A percentile compares a stretch with the other conserved stretches of the same genome.
phyloP scores from a whole-genome alignment of 805 yeast species.

The Ogataea siamensis region DNA sequence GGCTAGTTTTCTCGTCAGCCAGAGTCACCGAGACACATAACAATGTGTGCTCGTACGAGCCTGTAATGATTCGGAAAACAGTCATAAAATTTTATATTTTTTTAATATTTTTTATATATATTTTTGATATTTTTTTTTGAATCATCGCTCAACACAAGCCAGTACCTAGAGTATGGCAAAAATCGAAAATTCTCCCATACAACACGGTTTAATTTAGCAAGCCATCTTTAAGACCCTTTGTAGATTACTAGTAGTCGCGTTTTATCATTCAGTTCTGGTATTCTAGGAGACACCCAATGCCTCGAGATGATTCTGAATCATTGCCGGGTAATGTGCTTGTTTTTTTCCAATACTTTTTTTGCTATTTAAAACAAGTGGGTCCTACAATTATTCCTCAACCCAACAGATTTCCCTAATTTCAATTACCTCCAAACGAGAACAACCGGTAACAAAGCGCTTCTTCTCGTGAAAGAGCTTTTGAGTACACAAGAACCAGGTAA shows the following conservation, averaged over 20 bases:
- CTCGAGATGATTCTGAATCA: not conserved
- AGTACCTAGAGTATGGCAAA: too few relatives aligned
- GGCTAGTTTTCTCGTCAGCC: slow-evolving; percentile 38
- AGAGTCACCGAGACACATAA: slow-evolving; percentile 78
- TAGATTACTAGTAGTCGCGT: too few relatives aligned
- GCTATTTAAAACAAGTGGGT: slow-evolving; percentile 8
- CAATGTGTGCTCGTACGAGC: slow-evolving; percentile 93
- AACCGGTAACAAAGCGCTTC: not conserved
- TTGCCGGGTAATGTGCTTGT: slow-evolving; percentile 6
- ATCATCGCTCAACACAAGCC: too few relatives aligned
- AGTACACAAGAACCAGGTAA: not conserved
- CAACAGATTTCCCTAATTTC: slow-evolving; percentile 1
- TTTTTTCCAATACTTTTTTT: slow-evolving; percentile 1
- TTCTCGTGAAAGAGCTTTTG: not conserved
- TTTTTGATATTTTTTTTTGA: slow-evolving; percentile 1
- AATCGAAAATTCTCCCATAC: too few relatives aligned
- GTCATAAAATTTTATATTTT: slow-evolving; percentile 6
- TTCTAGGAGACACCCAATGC: not conserved
- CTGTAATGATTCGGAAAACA: slow-evolving; percentile 79
- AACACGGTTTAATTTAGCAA: too few relatives aligned
- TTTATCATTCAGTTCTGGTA: too few relatives aligned
- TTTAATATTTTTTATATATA: slow-evolving; percentile 2
- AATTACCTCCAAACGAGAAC: not conserved
- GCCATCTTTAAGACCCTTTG: too few relatives aligned
- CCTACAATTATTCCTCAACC: not conserved